Conservation (phyloP, 2,329 filamentous ascomycete species). For the Parafenestella ontariensis region DNA sequence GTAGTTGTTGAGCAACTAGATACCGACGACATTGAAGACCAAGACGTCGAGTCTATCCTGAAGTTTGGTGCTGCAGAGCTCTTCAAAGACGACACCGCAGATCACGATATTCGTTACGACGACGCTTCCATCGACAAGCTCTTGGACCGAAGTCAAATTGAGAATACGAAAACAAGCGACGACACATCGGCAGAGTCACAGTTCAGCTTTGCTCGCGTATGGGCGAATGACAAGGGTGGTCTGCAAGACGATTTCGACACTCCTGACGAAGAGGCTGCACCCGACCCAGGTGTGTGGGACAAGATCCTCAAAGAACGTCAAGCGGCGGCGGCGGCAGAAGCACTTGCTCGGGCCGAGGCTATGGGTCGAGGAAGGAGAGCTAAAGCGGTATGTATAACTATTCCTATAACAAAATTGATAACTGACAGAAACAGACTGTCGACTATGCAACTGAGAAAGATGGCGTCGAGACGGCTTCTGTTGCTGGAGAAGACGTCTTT, state of each 20-base stretch:
- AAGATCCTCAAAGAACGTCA: slow-evolving; percentile 86
- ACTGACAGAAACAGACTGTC: slow-evolving; percentile 44
- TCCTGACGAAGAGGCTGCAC: slow-evolving; percentile 60
- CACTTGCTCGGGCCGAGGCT: slow-evolving; percentile 70
- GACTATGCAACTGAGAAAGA: slow-evolving; percentile 55
- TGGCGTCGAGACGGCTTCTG: slow-evolving; percentile 14
- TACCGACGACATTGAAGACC: slow-evolving; percentile 76
- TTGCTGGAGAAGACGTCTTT: slow-evolving; percentile 22
- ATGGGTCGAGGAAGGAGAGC: slow-evolving; percentile 85
- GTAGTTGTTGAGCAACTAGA: slow-evolving; percentile 93
- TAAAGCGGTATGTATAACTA: slow-evolving; percentile 58
- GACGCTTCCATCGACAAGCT: slow-evolving; percentile 82
- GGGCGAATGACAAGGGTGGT: slow-evolving; percentile 79
- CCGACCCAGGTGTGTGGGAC: slow-evolving; percentile 82
- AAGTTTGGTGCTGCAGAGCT: slow-evolving; percentile 86
- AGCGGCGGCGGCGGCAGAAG: slow-evolving; percentile 75
- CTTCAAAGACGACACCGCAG: slow-evolving; percentile 76
- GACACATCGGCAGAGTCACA: slow-evolving; percentile 76
- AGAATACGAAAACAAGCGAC: slow-evolving; percentile 70
- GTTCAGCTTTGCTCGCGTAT: slow-evolving; percentile 89
- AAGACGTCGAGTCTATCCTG: slow-evolving; percentile 86
- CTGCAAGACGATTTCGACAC: slow-evolving; percentile 70
- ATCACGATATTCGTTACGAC: slow-evolving; percentile 82
- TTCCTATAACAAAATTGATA: neutral
- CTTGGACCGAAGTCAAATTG: slow-evolving; percentile 83